Evolutionary conservation across 768 basidiomycete species (phyloP).

Genomic region (Myochromella boudieri): DNA sequence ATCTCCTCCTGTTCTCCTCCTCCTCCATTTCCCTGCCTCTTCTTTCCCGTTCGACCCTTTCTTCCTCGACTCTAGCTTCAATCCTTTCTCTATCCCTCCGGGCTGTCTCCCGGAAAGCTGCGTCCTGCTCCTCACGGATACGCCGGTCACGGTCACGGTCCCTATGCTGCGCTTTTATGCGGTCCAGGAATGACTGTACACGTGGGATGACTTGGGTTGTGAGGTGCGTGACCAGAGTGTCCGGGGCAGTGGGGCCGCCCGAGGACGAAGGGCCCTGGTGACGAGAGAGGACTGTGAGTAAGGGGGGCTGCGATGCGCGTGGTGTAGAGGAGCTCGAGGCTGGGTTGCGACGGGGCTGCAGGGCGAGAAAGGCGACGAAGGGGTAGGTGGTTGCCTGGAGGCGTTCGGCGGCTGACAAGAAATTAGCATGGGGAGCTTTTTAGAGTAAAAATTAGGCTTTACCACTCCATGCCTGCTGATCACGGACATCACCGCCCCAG

Average conservation of each 20-base stretch:
- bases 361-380: constrained; percentile 87
- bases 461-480: constrained; percentile 78
- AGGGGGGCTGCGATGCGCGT: constrained; percentile 33
- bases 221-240: constrained; percentile 48
- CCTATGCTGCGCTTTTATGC: constrained; percentile 52
- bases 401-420: constrained; percentile 52
- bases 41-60: constrained; percentile 32
- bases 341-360: constrained; percentile 44
- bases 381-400: constrained; percentile 90
- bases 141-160: constrained; percentile 54
- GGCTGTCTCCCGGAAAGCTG: constrained; percentile 68
- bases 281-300: constrained; percentile 81
- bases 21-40: constrained; percentile 24
- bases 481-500: constrained; percentile 92
- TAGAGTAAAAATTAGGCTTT: constrained; percentile 8
- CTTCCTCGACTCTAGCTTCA: constrained; percentile 48
- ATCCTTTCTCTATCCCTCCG: constrained; percentile 70
- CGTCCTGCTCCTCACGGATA: constrained; percentile 80
- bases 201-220: constrained; percentile 69
- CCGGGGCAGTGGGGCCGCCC: constrained; percentile 60
- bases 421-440: background rate
- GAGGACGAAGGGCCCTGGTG: constrained; percentile 66
- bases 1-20: constrained; percentile 27
- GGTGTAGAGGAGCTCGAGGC: constrained; percentile 32
- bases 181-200: constrained; percentile 69